phyloP scores from a whole-genome alignment of 1,284 basidiomycete species.

The Earliella scabrosa region DNA sequence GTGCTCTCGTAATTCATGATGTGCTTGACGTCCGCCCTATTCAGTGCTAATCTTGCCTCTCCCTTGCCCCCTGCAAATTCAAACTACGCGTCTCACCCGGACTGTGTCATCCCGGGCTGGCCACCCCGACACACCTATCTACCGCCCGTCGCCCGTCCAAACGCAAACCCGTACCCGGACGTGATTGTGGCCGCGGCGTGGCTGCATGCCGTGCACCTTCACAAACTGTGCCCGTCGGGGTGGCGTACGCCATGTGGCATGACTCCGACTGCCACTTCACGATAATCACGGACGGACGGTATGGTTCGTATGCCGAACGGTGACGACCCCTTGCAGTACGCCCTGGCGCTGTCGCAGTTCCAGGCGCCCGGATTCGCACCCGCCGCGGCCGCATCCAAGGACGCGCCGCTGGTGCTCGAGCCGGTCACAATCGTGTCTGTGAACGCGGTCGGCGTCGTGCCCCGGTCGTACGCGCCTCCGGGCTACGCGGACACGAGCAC shows the following conservation, averaged over 20 bases:
- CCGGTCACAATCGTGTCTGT: constrained; percentile 47
- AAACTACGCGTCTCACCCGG: not conserved
- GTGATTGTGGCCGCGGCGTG: too few species aligned
- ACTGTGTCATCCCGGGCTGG: not conserved
- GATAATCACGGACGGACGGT: too few species aligned
- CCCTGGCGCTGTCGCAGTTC: constrained; percentile 49
- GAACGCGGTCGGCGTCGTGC: constrained; percentile 44
- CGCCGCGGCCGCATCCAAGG: constrained; percentile 21
- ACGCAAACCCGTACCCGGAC: too few species aligned
- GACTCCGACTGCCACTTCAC: too few species aligned
- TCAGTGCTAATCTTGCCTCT: not conserved
- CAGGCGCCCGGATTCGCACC: constrained; percentile 48
- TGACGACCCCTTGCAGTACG: constrained; percentile 43
- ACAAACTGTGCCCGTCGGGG: too few species aligned
- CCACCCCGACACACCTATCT: too few species aligned
- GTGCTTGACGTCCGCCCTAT: not conserved
- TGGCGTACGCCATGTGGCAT: too few species aligned
- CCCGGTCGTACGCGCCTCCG: constrained; percentile 56
- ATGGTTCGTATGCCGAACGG: not conserved
- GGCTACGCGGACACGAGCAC: constrained; percentile 49
- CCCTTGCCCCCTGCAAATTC: not conserved
- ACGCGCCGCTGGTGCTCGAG: constrained; percentile 43
- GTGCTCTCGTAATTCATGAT: not conserved
- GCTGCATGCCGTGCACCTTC: too few species aligned
- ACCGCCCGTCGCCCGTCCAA: too few species aligned